phyloP scores from a whole-genome alignment of 2,329 filamentous ascomycete species.

The Talaromyces sp. region DNA sequence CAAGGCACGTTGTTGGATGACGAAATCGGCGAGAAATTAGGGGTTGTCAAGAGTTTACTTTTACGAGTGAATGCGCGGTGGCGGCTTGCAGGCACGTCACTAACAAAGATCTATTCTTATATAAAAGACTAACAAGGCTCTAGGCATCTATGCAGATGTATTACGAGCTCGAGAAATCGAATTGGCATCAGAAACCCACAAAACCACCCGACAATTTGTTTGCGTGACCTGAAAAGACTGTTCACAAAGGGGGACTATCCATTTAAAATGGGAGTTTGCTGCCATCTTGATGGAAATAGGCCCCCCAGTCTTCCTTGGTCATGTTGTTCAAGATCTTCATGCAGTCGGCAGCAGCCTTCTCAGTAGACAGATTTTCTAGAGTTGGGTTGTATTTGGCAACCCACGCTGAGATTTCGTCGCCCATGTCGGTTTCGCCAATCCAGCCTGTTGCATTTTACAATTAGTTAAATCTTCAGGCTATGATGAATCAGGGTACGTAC shows the following conservation, averaged over 20 bases:
- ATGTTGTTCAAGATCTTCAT: not conserved
- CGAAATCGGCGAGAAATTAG: not conserved
- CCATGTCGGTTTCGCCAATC: conserved; percentile 8
- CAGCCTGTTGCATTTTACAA: not conserved
- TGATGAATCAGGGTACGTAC: not conserved
- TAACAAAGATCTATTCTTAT: not conserved
- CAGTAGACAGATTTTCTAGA: not conserved
- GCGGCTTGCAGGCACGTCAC: not conserved
- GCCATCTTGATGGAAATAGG: conserved; percentile 1
- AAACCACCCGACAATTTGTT: not conserved
- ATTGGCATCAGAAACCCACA: not conserved
- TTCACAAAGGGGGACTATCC: not conserved
- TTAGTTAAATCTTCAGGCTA: not conserved
- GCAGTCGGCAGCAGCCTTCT: not conserved
- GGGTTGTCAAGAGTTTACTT: not conserved
- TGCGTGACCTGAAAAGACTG: not conserved
- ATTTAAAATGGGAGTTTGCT: conserved; percentile 6
- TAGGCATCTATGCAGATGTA: not conserved
- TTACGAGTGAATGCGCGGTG: not conserved
- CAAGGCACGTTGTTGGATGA: not conserved
- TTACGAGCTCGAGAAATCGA: not conserved
- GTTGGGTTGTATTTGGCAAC: conserved; percentile 9
- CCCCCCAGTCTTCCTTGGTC: conserved; percentile 8
- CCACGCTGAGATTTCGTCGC: conserved; percentile 5
- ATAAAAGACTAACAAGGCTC: not conserved